A percentile compares a stretch with the other conserved stretches of the same genome.
These are phyloP conservation scores for Lomentospora prolificans DNA, from an alignment of 2,329 filamentous ascomycete genomes.

Conservation along the genomic window DNA sequence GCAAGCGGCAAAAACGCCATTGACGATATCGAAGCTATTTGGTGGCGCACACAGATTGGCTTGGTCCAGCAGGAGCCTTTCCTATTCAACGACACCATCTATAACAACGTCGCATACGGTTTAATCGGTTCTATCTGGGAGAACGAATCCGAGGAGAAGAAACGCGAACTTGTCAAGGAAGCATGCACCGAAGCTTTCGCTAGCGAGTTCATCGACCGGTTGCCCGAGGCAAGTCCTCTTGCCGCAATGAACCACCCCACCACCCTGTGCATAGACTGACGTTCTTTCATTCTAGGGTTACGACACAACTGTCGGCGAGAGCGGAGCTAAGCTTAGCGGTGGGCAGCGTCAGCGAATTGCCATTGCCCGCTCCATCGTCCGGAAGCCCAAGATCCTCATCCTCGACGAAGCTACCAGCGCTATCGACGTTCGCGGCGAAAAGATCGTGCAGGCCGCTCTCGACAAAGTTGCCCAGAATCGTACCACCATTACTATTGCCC, in stretches of 20 bases:
- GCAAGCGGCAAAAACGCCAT: slow-evolving; percentile 11
- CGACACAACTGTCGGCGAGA: slow-evolving; percentile 65
- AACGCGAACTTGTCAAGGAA: slow-evolving; percentile 45
- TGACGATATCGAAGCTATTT: slow-evolving; percentile 21
- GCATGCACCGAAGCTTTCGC: slow-evolving; percentile 61
- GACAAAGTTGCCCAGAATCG: slow-evolving; percentile 50
- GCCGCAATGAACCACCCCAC: too few relatives aligned
- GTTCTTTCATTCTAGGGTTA: slow-evolving; percentile 45
- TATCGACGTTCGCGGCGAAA: slow-evolving; percentile 43
- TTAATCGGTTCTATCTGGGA: slow-evolving; percentile 44
- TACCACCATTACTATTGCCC: slow-evolving; percentile 66
- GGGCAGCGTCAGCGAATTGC: slow-evolving; percentile 78
- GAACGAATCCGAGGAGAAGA: slow-evolving; percentile 26
- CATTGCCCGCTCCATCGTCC: slow-evolving; percentile 65
- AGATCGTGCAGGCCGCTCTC: slow-evolving; percentile 55
- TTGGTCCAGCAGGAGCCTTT: slow-evolving; percentile 45
- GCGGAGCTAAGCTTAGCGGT: slow-evolving; percentile 69
- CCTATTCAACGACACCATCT: slow-evolving; percentile 40
- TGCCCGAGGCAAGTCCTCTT: slow-evolving; percentile 38
- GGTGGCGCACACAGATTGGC: slow-evolving; percentile 36
- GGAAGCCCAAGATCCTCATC: slow-evolving; percentile 60
- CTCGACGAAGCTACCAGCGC: slow-evolving; percentile 71
- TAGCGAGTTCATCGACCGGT: slow-evolving; percentile 55
- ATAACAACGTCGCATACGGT: slow-evolving; percentile 52
- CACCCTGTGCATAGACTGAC: too few relatives aligned